Percentiles rank a stretch among this genome's conserved stretches.
Evolutionary conservation across 306 rosid species (phyloP).

Genomic region (Cyamopsis tetragonoloba): DNA sequence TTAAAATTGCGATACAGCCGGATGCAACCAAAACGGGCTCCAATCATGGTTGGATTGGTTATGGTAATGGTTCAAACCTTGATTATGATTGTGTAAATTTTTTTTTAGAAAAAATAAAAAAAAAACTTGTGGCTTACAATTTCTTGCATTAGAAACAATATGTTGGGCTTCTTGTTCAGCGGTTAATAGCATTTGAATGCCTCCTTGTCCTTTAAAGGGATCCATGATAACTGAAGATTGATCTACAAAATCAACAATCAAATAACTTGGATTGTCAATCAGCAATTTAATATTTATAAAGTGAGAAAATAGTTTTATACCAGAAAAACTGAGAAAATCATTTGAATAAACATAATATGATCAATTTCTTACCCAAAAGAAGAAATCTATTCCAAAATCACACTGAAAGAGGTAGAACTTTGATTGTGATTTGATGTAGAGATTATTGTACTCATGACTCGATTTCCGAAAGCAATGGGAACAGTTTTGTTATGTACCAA

Average conservation of each 20-base stretch:
- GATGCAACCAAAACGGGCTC: no score
- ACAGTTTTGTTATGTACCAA: constrained; percentile 23
- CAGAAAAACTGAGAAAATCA: background rate
- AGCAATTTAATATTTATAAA: background rate
- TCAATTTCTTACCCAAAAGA: constrained; percentile 23
- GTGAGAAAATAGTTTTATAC: constrained; percentile 1
- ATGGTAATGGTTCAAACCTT: no score
- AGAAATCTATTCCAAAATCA: background rate
- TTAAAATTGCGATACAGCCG: no score
- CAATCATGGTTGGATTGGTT: no score
- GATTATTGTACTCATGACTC: constrained; percentile 5
- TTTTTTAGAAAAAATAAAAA: background rate
- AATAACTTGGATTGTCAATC: background rate
- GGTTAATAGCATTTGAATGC: constrained; percentile 78
- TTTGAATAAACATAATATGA: background rate
- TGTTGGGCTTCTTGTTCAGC: constrained; percentile 91
- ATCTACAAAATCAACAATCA: constrained; percentile 2
- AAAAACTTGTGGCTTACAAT: constrained; percentile 32
- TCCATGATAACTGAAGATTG: constrained; percentile 54
- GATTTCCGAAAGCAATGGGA: constrained; percentile 22
- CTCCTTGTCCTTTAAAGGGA: constrained; percentile 75
- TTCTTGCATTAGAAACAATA: constrained; percentile 66
- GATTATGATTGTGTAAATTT: no score
- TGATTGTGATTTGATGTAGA: constrained; percentile 12
- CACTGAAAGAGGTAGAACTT: constrained; percentile 1